phyloP scores from a whole-genome alignment of 768 basidiomycete species.

The Melanogaster broomeanus region DNA sequence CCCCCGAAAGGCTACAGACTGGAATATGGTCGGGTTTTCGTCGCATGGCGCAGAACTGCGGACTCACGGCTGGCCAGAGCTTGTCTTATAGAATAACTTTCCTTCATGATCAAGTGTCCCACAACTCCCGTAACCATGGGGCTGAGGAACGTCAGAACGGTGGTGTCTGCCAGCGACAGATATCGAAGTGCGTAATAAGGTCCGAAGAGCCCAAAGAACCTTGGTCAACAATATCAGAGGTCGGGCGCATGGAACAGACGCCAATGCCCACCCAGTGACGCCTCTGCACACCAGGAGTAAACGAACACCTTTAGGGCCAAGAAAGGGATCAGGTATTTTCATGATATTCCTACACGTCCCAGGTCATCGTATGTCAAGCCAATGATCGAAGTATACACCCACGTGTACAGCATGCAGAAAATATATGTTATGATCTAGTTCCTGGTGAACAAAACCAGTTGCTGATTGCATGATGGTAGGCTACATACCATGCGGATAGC shows the following conservation, averaged over 20 bases:
- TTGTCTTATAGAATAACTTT: constrained; percentile 56
- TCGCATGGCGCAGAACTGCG: not conserved
- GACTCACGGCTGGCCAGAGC: constrained; percentile 52
- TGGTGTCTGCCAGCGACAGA: constrained; percentile 77
- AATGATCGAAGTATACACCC: constrained; percentile 31
- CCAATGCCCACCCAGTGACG: constrained; percentile 54
- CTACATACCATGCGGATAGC: constrained; percentile 56
- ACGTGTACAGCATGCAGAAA: constrained; percentile 53
- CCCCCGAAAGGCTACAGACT: constrained; percentile 73
- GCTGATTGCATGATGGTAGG: not conserved
- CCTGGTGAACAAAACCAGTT: not conserved
- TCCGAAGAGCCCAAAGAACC: too few relatives aligned
- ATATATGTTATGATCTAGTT: constrained; percentile 53
- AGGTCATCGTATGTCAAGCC: constrained; percentile 63
- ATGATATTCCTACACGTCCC: constrained; percentile 62
- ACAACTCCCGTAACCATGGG: constrained; percentile 66
- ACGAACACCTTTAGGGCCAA: too few relatives aligned
- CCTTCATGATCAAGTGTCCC: constrained; percentile 63
- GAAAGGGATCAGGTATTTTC: too few relatives aligned
- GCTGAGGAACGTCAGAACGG: constrained; percentile 72
- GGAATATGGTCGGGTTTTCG: not conserved
- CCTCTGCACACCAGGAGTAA: constrained; percentile 62
- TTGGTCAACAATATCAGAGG: constrained; percentile 26
- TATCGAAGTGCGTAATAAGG: constrained; percentile 70
- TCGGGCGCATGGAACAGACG: not conserved